Evolutionary conservation across 139 green algal species (phyloP).

Genomic region (Zygnema cylindricum): DNA sequence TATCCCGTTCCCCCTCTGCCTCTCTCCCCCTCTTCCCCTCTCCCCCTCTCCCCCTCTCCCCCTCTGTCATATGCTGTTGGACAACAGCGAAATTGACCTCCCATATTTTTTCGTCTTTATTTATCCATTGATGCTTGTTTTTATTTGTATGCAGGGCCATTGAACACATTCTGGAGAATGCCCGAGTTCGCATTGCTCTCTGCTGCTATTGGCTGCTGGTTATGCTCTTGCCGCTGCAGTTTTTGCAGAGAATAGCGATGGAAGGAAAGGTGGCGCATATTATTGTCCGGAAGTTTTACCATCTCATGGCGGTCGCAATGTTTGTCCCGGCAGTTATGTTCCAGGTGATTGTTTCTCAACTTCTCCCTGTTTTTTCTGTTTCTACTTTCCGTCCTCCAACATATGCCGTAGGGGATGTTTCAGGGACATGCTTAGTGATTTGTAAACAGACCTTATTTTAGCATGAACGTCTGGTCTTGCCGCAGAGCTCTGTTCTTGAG

Average conservation of each 20-base stretch:
- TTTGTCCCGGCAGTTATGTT: slow-evolving; percentile 43
- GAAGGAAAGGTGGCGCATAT: slow-evolving; percentile 25
- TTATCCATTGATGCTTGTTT: too few species aligned
- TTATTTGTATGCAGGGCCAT: slow-evolving; percentile 23
- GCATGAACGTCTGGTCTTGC: too few species aligned
- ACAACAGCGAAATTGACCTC: too few species aligned
- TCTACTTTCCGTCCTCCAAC: too few species aligned
- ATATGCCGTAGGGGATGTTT: too few species aligned
- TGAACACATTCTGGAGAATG: slow-evolving; percentile 21
- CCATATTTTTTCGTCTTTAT: too few species aligned
- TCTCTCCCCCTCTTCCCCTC: too few species aligned
- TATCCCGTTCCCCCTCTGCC: neutral
- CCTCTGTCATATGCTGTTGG: too few species aligned
- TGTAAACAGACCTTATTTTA: too few species aligned
- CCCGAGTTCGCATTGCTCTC: slow-evolving; percentile 1
- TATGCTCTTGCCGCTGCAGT: slow-evolving; percentile 6
- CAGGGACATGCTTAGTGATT: too few species aligned
- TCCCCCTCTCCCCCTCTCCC: neutral
- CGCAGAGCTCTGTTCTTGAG: too few species aligned
- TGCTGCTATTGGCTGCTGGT: slow-evolving; percentile 44
- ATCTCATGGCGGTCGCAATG: slow-evolving; percentile 45
- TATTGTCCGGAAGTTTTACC: slow-evolving; percentile 46
- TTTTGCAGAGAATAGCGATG: slow-evolving; percentile 18
- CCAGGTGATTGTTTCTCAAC: slow-evolving; percentile 24
- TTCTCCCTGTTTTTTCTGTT: too few species aligned